phyloP scores from a whole-genome alignment of 2,329 filamentous ascomycete species.

The Paecilomyces variotii region DNA sequence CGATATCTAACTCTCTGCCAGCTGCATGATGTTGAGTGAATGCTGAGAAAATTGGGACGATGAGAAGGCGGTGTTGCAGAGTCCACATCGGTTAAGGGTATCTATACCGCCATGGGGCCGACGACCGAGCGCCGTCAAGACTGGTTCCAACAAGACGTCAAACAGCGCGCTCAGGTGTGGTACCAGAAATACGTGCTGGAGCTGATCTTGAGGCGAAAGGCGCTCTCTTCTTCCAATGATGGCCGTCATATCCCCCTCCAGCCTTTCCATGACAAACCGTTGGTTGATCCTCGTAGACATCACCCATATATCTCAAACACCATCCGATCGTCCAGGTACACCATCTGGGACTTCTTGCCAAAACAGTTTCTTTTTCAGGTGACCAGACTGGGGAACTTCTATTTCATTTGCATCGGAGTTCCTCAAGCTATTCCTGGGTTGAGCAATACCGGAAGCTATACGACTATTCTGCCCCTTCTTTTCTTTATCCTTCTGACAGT shows the following conservation, averaged over 20 bases:
- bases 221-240: background rate
- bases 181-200: background rate
- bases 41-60: background rate
- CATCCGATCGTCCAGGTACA: slow-evolving; percentile 76
- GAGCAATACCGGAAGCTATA: slow-evolving; percentile 77
- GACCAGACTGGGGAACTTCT: slow-evolving; percentile 81
- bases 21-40: background rate
- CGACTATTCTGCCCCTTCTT: slow-evolving; percentile 67
- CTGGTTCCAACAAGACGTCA: background rate
- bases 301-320: slow-evolving; percentile 59
- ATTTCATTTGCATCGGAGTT: slow-evolving; percentile 74
- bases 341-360: slow-evolving; percentile 71
- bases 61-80: background rate
- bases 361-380: slow-evolving; percentile 79
- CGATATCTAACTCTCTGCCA: background rate
- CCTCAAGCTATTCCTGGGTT: slow-evolving; percentile 77
- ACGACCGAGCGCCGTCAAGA: background rate
- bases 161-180: background rate
- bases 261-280: background rate
- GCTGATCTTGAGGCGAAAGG: background rate
- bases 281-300: background rate
- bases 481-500: slow-evolving; percentile 75
- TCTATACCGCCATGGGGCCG: background rate
- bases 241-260: background rate
- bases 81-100: background rate